These are phyloP conservation scores for Pontederia paniculata DNA, from an alignment of 176 grass and related monocot genomes.

Conservation along the genomic window DNA sequence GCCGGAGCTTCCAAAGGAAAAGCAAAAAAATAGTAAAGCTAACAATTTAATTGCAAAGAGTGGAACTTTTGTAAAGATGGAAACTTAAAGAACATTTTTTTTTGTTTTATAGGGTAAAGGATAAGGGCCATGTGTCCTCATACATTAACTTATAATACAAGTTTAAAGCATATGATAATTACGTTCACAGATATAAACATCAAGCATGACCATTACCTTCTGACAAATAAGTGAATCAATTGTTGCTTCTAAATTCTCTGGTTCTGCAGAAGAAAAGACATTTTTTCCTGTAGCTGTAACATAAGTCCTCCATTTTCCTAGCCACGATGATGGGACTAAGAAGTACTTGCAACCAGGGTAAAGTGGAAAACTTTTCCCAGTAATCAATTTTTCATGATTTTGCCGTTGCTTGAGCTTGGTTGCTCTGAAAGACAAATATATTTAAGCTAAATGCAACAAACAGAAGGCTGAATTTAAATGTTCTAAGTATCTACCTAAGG, in stretches of 20 bases:
- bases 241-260: constrained; percentile 51
- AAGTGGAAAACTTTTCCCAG: constrained; percentile 61
- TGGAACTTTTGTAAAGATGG: too few relatives aligned
- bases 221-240: constrained; percentile 70
- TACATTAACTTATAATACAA: too few relatives aligned
- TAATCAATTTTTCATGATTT: constrained; percentile 74
- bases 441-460: neutral
- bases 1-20: too few relatives aligned
- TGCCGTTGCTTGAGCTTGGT: constrained; percentile 73
- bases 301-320: constrained; percentile 85
- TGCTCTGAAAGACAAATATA: constrained; percentile 34
- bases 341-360: constrained; percentile 61
- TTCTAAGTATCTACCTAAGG: constrained; percentile 48
- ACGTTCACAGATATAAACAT: neutral
- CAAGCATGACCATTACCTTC: constrained; percentile 42
- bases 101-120: too few relatives aligned
- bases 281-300: constrained; percentile 86
- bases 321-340: constrained; percentile 75
- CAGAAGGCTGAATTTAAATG: neutral
- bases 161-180: neutral
- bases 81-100: too few relatives aligned
- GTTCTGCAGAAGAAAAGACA: constrained; percentile 59
- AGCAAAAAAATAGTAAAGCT: too few relatives aligned
- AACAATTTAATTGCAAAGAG: too few relatives aligned
- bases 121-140: too few relatives aligned